A percentile compares a stretch with the other conserved stretches of the same genome.
These are phyloP conservation scores for Pueraria montana DNA, from an alignment of 306 rosid species.

Conservation along the genomic window DNA sequence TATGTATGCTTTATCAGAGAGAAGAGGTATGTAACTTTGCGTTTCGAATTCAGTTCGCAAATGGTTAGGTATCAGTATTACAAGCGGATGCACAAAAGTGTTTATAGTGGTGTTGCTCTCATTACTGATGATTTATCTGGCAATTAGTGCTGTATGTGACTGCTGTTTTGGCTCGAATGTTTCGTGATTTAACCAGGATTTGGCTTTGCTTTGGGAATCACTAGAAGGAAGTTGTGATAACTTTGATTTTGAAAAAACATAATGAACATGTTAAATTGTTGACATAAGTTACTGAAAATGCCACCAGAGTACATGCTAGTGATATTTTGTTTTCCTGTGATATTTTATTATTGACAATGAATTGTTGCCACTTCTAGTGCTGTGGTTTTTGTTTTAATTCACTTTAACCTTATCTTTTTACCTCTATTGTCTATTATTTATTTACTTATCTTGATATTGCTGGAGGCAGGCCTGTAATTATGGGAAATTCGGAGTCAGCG, in stretches of 20 bases:
- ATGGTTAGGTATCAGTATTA: not conserved
- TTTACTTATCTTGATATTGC: slow-evolving; percentile 28
- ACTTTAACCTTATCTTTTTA: not conserved
- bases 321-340: not conserved
- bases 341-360: not conserved
- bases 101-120: not conserved
- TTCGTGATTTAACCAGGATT: not conserved
- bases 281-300: not conserved
- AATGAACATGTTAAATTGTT: not conserved
- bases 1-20: not conserved
- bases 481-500: slow-evolving; percentile 79
- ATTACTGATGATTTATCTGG: not conserved
- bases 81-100: not conserved
- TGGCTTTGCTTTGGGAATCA: not conserved
- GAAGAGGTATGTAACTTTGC: not conserved
- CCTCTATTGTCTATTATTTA: slow-evolving; percentile 1
- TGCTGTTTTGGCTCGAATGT: too few species aligned
- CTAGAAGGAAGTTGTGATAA: not conserved
- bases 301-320: not conserved
- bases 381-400: not conserved
- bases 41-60: not conserved
- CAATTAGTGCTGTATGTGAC: not conserved
- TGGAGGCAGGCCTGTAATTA: slow-evolving; percentile 48
- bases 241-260: slow-evolving; percentile 1
- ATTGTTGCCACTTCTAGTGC: not conserved